A percentile compares a stretch with the other conserved stretches of the same genome.
Conservation (phyloP, 73 alveolate species). For the Durusdinium trenchii region DNA sequence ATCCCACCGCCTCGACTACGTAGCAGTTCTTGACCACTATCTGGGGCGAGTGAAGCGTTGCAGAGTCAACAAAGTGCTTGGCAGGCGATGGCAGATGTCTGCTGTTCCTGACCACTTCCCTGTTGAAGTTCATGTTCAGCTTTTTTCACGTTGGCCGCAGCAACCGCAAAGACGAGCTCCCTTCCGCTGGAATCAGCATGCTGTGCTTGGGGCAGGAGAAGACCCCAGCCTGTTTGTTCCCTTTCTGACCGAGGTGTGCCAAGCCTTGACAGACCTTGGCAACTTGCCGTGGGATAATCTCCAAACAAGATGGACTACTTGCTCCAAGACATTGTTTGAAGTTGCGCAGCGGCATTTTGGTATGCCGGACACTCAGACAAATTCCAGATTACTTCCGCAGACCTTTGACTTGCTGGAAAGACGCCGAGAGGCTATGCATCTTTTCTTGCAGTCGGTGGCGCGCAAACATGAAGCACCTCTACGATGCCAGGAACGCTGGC, state of each 20-base stretch:
- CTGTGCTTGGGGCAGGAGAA: not conserved
- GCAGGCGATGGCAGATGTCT: constrained; percentile 67
- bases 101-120: constrained; percentile 48
- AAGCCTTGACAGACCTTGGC: not conserved
- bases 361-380: not conserved
- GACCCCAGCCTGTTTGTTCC: not conserved
- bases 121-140: not conserved
- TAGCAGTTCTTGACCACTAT: not conserved
- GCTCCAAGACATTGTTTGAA: not conserved
- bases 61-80: constrained; percentile 38
- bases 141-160: no score
- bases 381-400: not conserved
- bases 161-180: no score
- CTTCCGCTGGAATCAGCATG: constrained; percentile 39
- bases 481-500: not conserved
- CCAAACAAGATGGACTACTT: not conserved
- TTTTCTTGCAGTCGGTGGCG: not conserved
- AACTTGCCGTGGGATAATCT: not conserved
- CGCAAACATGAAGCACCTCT: not conserved
- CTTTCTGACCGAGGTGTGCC: not conserved
- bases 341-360: constrained; percentile 52
- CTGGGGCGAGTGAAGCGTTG: not conserved
- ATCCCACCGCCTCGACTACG: constrained; percentile 42
- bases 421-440: not conserved
- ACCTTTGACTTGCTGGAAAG: not conserved